Percentiles rank a stretch among this genome's conserved stretches.
These are phyloP conservation scores for Plantago coronopus DNA, from an alignment of 305 asterid species.

Conservation along the genomic window DNA sequence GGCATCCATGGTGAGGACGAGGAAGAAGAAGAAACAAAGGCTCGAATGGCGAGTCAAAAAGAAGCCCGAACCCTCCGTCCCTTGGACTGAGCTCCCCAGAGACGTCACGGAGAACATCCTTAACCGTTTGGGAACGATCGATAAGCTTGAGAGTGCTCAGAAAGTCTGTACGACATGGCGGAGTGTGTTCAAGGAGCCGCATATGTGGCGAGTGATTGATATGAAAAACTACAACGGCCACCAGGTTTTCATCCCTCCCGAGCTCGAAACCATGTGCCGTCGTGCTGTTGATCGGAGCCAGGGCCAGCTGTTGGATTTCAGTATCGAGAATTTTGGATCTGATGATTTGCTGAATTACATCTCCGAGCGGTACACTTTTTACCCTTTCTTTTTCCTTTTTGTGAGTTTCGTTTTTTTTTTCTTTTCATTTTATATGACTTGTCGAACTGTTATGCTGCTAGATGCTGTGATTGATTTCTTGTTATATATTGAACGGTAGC, in stretches of 20 bases:
- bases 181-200: slow-evolving; percentile 21
- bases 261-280: slow-evolving; percentile 12
- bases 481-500: neutral
- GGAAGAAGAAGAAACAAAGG: neutral
- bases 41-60: neutral
- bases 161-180: slow-evolving; percentile 22
- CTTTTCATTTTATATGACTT: neutral
- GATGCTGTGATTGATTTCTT: neutral
- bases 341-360: slow-evolving; percentile 19
- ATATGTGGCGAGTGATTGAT: slow-evolving; percentile 27
- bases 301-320: slow-evolving; percentile 25
- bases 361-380: slow-evolving; percentile 20
- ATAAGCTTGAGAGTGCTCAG: slow-evolving; percentile 10
- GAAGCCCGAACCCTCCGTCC: neutral
- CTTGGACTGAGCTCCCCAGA: slow-evolving; percentile 20
- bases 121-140: slow-evolving; percentile 1
- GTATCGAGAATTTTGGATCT: slow-evolving; percentile 16
- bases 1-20: neutral
- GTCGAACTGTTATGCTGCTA: neutral
- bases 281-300: slow-evolving; percentile 30
- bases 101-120: slow-evolving; percentile 21
- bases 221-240: neutral
- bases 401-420: neutral
- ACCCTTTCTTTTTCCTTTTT: neutral
- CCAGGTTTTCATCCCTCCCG: neutral